These are phyloP conservation scores for Aspergillus sclerotiicarbonarius DNA, from an alignment of 495 filamentous ascomycete genomes.

Conservation along the genomic window DNA sequence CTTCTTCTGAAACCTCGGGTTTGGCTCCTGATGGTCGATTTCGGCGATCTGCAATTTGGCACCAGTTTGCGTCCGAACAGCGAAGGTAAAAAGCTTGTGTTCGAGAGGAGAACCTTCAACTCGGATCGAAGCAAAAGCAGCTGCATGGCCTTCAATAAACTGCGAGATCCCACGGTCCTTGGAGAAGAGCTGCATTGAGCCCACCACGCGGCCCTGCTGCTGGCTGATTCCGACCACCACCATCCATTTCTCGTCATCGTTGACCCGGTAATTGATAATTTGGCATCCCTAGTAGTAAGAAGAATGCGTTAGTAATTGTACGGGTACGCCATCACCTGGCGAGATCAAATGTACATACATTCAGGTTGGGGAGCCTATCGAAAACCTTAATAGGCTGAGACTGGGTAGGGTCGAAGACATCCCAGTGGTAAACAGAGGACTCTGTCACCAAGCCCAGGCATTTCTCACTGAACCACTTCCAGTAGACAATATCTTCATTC, in stretches of 20 bases:
- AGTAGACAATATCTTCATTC: constrained; percentile 96
- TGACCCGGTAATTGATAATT: constrained; percentile 99
- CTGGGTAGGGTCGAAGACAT: constrained; percentile 80
- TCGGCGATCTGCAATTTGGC: constrained; percentile 98
- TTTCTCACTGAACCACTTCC: constrained; percentile 96
- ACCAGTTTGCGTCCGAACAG: constrained; percentile 79
- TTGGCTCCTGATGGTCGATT: constrained; percentile 86
- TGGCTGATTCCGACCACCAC: constrained; percentile 94
- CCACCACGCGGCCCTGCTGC: constrained; percentile 88
- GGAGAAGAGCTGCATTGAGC: constrained; percentile 95
- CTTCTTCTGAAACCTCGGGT: constrained; percentile 88
- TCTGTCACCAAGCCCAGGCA: constrained; percentile 88
- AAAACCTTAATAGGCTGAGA: constrained; percentile 82
- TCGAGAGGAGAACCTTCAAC: constrained; percentile 86
- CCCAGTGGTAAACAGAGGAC: constrained; percentile 91
- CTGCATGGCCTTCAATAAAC: constrained; percentile 95
- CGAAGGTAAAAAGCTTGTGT: constrained; percentile 95
- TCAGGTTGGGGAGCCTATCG: constrained; percentile 84
- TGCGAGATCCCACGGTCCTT: constrained; percentile 95
- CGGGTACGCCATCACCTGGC: background rate
- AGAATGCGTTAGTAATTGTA: constrained; percentile 18
- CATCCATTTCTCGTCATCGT: constrained; percentile 96
- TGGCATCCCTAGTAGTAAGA: constrained; percentile 67
- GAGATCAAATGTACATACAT: constrained; percentile 51
- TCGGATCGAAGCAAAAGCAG: constrained; percentile 86